A percentile compares a stretch with the other conserved stretches of the same genome.
phyloP scores from a whole-genome alignment of 768 basidiomycete genomes.

The Lactarius psammicola region DNA sequence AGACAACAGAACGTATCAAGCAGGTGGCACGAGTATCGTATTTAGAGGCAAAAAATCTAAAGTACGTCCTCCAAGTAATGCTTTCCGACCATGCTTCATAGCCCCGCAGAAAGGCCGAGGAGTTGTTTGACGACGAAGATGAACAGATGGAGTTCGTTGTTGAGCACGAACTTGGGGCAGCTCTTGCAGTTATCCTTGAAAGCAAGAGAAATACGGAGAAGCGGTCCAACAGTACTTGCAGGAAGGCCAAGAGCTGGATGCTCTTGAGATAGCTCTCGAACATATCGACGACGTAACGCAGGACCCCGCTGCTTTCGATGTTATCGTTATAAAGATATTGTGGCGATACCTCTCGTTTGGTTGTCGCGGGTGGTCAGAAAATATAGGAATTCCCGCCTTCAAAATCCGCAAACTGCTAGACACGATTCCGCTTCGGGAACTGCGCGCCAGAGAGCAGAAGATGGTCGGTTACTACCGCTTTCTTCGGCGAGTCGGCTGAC shows the following conservation, averaged over 20 bases:
- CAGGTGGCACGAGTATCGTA: conserved; percentile 14
- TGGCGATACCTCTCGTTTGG: conserved; percentile 31
- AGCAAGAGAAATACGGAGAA: conserved; percentile 43
- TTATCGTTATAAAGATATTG: conserved; percentile 42
- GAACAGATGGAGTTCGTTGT: conserved; percentile 56
- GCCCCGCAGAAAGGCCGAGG: conserved; percentile 43
- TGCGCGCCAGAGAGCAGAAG: conserved; percentile 1
- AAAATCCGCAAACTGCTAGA: not conserved
- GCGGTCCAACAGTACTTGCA: conserved; percentile 53
- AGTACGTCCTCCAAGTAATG: conserved; percentile 10
- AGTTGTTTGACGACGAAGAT: conserved; percentile 55
- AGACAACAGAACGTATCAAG: conserved; percentile 23
- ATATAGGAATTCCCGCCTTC: not conserved
- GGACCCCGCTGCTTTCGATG: conserved; percentile 32
- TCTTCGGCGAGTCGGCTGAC: not conserved
- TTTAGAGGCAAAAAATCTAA: conserved; percentile 9
- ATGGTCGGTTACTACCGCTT: not conserved
- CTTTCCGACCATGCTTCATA: not conserved
- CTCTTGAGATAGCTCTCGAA: conserved; percentile 46
- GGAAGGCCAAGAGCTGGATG: conserved; percentile 48
- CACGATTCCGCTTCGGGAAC: not conserved
- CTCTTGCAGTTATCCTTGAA: conserved; percentile 46
- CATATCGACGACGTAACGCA: conserved; percentile 29
- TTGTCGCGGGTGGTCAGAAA: conserved; percentile 16
- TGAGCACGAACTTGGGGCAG: conserved; percentile 49